phyloP scores from a whole-genome alignment of 768 basidiomycete genomes.

The Lanmaoa pseudosensibilis region DNA sequence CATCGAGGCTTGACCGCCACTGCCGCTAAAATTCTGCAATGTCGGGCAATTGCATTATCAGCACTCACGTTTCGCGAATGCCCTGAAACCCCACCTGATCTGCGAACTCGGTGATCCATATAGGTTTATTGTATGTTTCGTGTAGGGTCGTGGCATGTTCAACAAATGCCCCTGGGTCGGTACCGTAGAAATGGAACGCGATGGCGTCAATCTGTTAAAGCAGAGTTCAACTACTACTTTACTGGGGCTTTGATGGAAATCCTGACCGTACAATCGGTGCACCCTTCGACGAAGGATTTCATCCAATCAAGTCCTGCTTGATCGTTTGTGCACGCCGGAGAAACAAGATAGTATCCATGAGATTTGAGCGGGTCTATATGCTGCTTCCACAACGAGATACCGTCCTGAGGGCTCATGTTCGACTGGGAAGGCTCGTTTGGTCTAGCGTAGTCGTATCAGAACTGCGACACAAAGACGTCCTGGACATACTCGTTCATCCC shows the following conservation, averaged over 20 bases:
- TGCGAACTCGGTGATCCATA: constrained; percentile 74
- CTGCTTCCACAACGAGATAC: constrained; percentile 58
- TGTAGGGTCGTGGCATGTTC: constrained; percentile 52
- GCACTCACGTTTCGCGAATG: background rate
- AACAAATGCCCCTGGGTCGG: constrained; percentile 47
- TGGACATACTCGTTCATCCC: constrained; percentile 77
- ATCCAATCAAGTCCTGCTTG: constrained; percentile 69
- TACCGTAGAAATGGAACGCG: constrained; percentile 77
- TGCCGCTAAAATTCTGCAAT: constrained; percentile 53
- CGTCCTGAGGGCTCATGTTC: constrained; percentile 55
- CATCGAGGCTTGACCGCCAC: constrained; percentile 39
- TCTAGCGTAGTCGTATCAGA: constrained; percentile 38
- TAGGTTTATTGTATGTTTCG: constrained; percentile 40
- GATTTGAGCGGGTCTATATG: constrained; percentile 61
- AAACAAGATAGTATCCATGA: constrained; percentile 60
- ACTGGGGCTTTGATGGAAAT: background rate
- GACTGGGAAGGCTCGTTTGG: constrained; percentile 69
- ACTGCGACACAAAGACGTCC: background rate
- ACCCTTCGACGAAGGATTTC: constrained; percentile 51
- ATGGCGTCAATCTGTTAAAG: constrained; percentile 53
- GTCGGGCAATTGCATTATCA: background rate
- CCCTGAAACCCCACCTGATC: constrained; percentile 47
- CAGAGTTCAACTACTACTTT: background rate
- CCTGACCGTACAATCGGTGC: constrained; percentile 55
- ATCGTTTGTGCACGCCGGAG: constrained; percentile 70